These are phyloP conservation scores for Solanum sparsipilum DNA, from an alignment of 257 asterid genomes.

Conservation along the genomic window DNA sequence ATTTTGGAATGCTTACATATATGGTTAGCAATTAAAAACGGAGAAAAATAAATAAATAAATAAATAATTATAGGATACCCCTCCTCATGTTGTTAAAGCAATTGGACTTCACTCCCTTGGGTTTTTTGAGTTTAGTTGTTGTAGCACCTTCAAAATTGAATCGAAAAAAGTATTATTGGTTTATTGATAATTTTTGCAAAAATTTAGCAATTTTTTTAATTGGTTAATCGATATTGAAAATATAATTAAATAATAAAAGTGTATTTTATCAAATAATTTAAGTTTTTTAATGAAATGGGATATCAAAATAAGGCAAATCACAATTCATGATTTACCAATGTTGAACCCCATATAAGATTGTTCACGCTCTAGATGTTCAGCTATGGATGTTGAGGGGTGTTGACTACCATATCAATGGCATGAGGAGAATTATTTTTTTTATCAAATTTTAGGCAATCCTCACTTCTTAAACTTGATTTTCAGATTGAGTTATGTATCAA, in stretches of 20 bases:
- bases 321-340: background rate
- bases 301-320: background rate
- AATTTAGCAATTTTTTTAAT: background rate
- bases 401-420: background rate
- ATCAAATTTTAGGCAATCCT: accelerated
- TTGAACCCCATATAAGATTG: background rate
- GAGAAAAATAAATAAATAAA: background rate
- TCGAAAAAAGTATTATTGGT: background rate
- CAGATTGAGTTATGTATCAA: background rate
- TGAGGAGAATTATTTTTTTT: background rate
- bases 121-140: background rate
- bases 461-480: background rate
- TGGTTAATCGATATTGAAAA: no score
- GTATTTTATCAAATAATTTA: background rate
- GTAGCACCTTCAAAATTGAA: background rate
- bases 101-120: background rate
- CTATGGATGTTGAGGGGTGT: background rate
- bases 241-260: background rate
- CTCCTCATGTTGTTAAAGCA: background rate
- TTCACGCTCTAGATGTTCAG: background rate
- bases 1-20: background rate
- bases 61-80: background rate
- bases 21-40: background rate
- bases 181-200: accelerated
- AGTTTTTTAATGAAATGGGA: background rate